These are phyloP conservation scores for Hymenoscyphus salicellus DNA, from an alignment of 2,329 filamentous ascomycete species.

Conservation along the genomic window DNA sequence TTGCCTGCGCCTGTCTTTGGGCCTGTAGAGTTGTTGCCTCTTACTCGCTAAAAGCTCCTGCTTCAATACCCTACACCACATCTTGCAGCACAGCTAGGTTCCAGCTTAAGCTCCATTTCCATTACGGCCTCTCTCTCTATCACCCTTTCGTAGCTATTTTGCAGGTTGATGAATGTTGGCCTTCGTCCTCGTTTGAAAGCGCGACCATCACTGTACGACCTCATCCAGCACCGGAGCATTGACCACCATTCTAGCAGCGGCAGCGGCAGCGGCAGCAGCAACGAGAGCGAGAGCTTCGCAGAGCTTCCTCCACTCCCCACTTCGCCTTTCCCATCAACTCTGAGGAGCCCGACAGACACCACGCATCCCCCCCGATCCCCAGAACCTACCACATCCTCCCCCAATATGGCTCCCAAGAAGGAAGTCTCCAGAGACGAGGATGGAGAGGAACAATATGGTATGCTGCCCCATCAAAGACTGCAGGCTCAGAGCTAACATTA, in stretches of 20 bases:
- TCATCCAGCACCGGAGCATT: conserved; percentile 52
- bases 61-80: too few species aligned
- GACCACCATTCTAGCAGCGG: conserved; percentile 39
- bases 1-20: too few species aligned
- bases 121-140: not conserved
- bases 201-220: conserved; percentile 61
- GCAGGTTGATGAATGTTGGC: conserved; percentile 32
- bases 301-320: conserved; percentile 44
- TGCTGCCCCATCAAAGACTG: conserved; percentile 24
- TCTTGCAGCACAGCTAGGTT: not conserved
- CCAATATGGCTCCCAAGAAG: conserved; percentile 39
- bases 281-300: conserved; percentile 36
- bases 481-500: conserved; percentile 26
- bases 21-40: too few species aligned
- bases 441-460: conserved; percentile 56
- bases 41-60: too few species aligned
- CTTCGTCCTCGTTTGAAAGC: conserved; percentile 53
- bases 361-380: conserved; percentile 12
- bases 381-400: conserved; percentile 25
- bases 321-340: conserved; percentile 24
- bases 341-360: conserved; percentile 33
- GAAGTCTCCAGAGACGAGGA: conserved; percentile 41
- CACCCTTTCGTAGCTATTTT: conserved; percentile 14
- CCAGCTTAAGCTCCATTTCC: too few species aligned
- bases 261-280: conserved; percentile 33